Evolutionary conservation across 495 filamentous ascomycete species (phyloP).

Genomic region (Emericellopsis terricola): DNA sequence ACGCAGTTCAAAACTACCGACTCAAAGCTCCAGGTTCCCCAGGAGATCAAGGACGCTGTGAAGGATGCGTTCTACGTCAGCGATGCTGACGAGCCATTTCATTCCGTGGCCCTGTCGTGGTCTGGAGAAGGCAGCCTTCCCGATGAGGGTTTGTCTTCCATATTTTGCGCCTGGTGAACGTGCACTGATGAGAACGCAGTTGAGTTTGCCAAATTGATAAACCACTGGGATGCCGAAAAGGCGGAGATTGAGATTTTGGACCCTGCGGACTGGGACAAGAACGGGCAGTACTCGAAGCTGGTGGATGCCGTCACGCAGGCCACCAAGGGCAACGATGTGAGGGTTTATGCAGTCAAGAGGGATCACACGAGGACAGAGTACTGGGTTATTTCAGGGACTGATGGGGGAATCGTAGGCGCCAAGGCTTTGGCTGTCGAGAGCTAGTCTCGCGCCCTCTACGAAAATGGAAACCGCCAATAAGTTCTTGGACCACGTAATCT

Average conservation of each 20-base stretch:
- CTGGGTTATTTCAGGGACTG: constrained; percentile 45
- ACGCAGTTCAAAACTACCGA: constrained; percentile 31
- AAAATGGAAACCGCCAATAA: too few relatives aligned
- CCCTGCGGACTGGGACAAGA: constrained; percentile 41
- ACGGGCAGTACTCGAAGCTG: constrained; percentile 38
- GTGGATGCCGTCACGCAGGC: constrained; percentile 38
- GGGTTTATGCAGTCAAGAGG: constrained; percentile 50
- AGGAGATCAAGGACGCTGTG: constrained; percentile 26
- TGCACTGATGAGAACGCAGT: constrained; percentile 25
- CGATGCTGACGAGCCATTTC: constrained; percentile 74
- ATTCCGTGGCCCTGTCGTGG: constrained; percentile 50
- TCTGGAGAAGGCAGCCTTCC: constrained; percentile 37
- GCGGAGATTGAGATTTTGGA: constrained; percentile 34
- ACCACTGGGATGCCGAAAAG: constrained; percentile 25
- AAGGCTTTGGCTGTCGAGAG: constrained; percentile 64
- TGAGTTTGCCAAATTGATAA: constrained; percentile 37
- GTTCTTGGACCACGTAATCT: too few relatives aligned
- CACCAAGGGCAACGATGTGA: constrained; percentile 40
- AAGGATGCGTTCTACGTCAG: constrained; percentile 52
- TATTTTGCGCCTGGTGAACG: constrained; percentile 4
- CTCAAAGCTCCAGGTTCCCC: constrained; percentile 32
- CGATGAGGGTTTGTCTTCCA: constrained; percentile 34
- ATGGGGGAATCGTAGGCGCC: constrained; percentile 47
- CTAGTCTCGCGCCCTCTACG: constrained; percentile 19
- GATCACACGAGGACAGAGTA: constrained; percentile 53